Evolutionary conservation across 2,329 filamentous ascomycete species (phyloP).

Genomic region (Colletotrichum musae): DNA sequence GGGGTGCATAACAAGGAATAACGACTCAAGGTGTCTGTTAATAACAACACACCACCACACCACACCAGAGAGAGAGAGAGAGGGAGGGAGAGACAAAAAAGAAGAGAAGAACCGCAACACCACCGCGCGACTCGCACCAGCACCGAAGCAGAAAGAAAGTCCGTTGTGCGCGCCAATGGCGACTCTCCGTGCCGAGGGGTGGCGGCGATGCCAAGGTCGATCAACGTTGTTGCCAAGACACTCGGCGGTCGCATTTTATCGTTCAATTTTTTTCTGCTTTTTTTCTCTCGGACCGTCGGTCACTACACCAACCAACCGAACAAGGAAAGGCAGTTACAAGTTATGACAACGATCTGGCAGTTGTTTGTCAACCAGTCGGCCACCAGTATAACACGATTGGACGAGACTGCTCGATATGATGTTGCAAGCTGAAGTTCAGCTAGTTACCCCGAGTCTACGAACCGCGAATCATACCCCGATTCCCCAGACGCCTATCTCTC

Average conservation of each 20-base stretch:
- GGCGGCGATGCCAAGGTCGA: slow-evolving; percentile 41
- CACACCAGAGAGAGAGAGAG: not conserved
- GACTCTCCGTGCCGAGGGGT: not conserved
- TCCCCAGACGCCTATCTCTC: slow-evolving; percentile 26
- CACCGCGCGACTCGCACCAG: slow-evolving; percentile 27
- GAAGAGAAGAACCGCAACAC: not conserved
- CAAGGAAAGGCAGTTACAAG: too few relatives aligned
- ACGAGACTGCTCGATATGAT: slow-evolving; percentile 2
- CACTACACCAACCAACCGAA: too few relatives aligned
- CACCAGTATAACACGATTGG: too few relatives aligned
- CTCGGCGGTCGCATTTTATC: slow-evolving; percentile 34
- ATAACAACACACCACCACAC: not conserved
- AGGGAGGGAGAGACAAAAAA: not conserved
- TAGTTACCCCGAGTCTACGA: slow-evolving; percentile 12
- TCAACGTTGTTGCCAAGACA: slow-evolving; percentile 37
- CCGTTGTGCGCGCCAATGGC: slow-evolving; percentile 35
- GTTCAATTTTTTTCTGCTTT: slow-evolving; percentile 9
- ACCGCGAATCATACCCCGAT: slow-evolving; percentile 21
- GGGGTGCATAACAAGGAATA: too few relatives aligned
- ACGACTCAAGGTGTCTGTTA: not conserved
- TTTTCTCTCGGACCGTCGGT: not conserved
- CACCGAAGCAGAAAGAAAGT: slow-evolving; percentile 29
- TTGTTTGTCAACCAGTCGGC: too few relatives aligned
- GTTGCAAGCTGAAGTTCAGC: slow-evolving; percentile 6
- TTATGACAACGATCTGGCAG: too few relatives aligned